Percentiles rank a stretch among this genome's conserved stretches.
Evolutionary conservation across 257 asterid species (phyloP).

Genomic region (Solanum corneliomulleri): DNA sequence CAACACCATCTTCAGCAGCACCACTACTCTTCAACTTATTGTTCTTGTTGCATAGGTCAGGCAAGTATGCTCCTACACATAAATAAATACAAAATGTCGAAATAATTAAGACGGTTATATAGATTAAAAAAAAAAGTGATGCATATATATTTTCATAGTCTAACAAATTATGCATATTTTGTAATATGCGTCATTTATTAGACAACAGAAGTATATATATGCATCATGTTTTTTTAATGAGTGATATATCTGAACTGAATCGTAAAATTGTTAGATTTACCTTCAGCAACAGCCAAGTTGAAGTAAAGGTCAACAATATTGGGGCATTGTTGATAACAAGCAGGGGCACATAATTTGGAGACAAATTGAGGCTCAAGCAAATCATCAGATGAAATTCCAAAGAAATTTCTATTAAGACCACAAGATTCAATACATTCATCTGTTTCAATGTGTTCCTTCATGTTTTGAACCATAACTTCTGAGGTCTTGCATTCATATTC

Average conservation of each 20-base stretch:
- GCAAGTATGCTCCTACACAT: conserved; percentile 3
- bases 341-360: conserved; percentile 49
- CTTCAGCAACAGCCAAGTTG: conserved; percentile 84
- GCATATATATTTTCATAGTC: neutral
- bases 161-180: neutral
- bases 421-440: conserved; percentile 58
- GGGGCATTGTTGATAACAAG: conserved; percentile 70
- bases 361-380: conserved; percentile 44
- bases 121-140: neutral
- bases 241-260: neutral
- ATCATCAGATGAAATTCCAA: conserved; percentile 72
- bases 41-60: neutral
- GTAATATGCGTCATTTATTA: no score
- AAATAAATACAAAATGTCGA: neutral
- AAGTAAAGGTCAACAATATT: conserved; percentile 71
- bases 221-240: neutral
- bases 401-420: conserved; percentile 51
- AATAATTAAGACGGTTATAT: neutral
- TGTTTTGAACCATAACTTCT: conserved; percentile 50
- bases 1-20: neutral
- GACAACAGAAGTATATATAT: neutral
- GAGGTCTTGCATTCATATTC: conserved; percentile 64
- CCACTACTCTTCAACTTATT: conserved; percentile 6
- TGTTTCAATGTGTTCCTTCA: conserved; percentile 59
- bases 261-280: conserved; percentile 7